Evolutionary conservation across 306 rosid genomes (phyloP).

Genomic region (Urtica urens): DNA sequence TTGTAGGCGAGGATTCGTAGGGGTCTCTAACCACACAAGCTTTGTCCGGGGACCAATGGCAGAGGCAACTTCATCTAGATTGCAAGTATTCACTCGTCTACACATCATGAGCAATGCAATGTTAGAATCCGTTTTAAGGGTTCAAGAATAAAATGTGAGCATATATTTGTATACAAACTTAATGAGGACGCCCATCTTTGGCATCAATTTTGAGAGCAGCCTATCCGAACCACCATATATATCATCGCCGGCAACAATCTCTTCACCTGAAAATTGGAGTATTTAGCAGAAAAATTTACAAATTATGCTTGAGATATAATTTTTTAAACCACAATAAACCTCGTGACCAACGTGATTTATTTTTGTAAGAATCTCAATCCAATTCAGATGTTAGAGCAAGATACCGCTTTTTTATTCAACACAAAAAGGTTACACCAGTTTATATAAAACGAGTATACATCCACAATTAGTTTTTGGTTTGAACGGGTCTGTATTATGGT

Average conservation of each 20-base stretch:
- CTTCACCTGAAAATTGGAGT: conserved; percentile 47
- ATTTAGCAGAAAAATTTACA: background rate
- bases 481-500: background rate
- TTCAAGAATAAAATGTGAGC: conserved; percentile 18
- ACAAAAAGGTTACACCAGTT: background rate
- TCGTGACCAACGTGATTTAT: background rate
- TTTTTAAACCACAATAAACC: background rate
- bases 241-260: conserved; percentile 87
- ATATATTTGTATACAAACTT: conserved; percentile 74
- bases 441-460: background rate
- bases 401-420: background rate
- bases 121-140: conserved; percentile 4
- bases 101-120: conserved; percentile 20
- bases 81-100: conserved; percentile 74
- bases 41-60: conserved; percentile 69
- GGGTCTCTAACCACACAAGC: conserved; percentile 97
- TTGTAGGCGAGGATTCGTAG: conserved; percentile 76
- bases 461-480: background rate
- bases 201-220: conserved; percentile 66
- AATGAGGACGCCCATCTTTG: conserved; percentile 66
- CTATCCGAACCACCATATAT: conserved; percentile 81
- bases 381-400: background rate
- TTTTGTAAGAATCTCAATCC: background rate
- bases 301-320: too few relatives aligned
- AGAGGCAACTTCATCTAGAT: conserved; percentile 72